Base-by-base conservation (phyloP, 2,329 filamentous ascomycete species). In the Diplodia mutila region DNA sequence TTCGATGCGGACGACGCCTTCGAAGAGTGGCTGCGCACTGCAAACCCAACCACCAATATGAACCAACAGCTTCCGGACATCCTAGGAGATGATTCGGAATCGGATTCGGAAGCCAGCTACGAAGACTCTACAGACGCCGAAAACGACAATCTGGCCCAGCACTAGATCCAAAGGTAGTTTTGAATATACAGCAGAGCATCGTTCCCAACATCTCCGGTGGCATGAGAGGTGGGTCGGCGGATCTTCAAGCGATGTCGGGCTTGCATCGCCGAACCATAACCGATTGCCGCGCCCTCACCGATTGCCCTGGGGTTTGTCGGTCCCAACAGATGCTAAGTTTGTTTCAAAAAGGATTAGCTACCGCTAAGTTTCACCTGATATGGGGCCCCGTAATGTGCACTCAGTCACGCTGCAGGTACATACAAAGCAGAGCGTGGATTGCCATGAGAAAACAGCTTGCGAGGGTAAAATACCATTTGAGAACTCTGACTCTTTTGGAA, bases 231-330 rank as follows among this genome's bases (percentile, higher is more conserved):
- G 59, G 59, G 59, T 63, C 59, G 46, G 32, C 18, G 42, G 57
- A 61, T 61, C 42, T 61, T 46, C 57, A 51, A 37, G 27, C 59
- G 59, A 63, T 63, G 59, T 63, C 59, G 59, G 59, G 46, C 27
- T 27, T 18, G 59, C 46, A 61, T 61, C 57, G 39, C 25, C 57
- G 57, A 21, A 18, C 23, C 57, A 21, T 49, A 32, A 21, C 57
- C 57, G 57, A 61, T 61, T 42, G 25, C 39, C 57, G 39, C 57
- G n/a, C 46, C 29, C 25, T 42, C 39, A 61, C 14, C 57, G 57
- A 61, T 61, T 49, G 21, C 39, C 29, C 4, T 59, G 39, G 18
- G 11, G 12, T 37, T 37, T 46, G 55, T 18, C 37, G 18, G 18
- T 11, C 57, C 39, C 57, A 48, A 61, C 39, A 25, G 23, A 25